Percentiles rank a stretch among this genome's conserved stretches.
Conservation (phyloP, 108 stramenopile genomes). For the Aureococcus anophagefferens region DNA sequence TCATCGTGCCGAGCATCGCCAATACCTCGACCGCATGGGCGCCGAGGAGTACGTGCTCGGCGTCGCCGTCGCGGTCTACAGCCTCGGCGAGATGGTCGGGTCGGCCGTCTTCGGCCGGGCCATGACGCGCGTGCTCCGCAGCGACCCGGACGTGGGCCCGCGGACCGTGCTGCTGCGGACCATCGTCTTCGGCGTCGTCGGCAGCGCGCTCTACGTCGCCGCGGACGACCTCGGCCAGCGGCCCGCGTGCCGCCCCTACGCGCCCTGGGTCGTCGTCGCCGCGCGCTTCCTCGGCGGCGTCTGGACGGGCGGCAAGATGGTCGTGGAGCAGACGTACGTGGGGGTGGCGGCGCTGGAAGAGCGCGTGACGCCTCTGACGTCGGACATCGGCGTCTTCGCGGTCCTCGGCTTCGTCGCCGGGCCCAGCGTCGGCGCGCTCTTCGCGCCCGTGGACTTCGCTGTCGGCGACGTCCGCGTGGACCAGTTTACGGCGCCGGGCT, state of each 20-base stretch:
- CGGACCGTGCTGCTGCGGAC: not conserved
- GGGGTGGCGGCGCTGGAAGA: conserved; percentile 3
- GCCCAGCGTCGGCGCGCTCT: conserved; percentile 30
- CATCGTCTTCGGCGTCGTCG: not conserved
- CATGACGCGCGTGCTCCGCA: not conserved
- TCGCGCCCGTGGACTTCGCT: conserved; percentile 29
- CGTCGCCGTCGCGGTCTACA: conserved; percentile 12
- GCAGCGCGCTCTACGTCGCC: not conserved
- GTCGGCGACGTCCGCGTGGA: conserved; percentile 16
- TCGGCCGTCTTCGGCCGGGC: conserved; percentile 6
- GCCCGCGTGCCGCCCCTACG: not conserved
- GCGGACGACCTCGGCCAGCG: not conserved
- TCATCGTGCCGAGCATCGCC: conserved; percentile 30
- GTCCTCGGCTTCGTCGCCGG: conserved; percentile 37
- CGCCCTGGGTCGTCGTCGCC: not conserved
- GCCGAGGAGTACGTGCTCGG: conserved; percentile 7
- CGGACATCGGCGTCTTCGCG: conserved; percentile 26
- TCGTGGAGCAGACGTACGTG: conserved; percentile 27
- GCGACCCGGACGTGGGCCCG: not conserved
- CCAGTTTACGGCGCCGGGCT: conserved; percentile 32
- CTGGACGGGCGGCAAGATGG: conserved; percentile 41
- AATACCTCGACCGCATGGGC: conserved; percentile 28
- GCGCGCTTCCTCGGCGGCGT: conserved; percentile 25
- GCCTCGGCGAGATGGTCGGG: conserved; percentile 36
- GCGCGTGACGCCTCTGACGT: conserved; percentile 22